A percentile compares a stretch with the other conserved stretches of the same genome.
Evolutionary conservation across 768 basidiomycete species (phyloP).

Genomic region (Mycena vitilis): DNA sequence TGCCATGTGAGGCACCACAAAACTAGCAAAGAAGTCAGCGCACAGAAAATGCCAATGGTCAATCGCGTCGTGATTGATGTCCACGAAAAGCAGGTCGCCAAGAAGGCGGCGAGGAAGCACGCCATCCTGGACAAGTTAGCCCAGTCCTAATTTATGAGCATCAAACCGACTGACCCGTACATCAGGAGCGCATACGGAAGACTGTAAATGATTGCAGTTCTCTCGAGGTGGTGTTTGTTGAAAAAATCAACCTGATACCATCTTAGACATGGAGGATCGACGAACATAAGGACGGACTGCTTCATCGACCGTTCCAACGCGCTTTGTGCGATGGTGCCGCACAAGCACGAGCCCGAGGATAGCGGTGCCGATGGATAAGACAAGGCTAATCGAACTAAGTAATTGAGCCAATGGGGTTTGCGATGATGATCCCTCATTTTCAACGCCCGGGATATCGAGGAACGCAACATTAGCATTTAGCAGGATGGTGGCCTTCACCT

Average conservation of each 20-base stretch:
- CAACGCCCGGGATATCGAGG: conserved; percentile 57
- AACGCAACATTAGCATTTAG: conserved; percentile 62
- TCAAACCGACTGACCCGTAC: conserved; percentile 48
- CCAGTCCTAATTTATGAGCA: not conserved
- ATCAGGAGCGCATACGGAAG: conserved; percentile 54
- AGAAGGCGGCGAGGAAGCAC: conserved; percentile 48
- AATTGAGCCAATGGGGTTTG: conserved; percentile 46
- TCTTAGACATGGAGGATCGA: not conserved
- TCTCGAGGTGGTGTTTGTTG: conserved; percentile 41
- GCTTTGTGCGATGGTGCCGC: conserved; percentile 52
- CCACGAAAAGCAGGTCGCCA: conserved; percentile 42
- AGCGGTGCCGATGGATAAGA: conserved; percentile 55
- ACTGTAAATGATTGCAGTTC: conserved; percentile 53
- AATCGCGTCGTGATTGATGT: conserved; percentile 42
- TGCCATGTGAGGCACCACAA: conserved; percentile 42
- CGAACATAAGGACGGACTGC: conserved; percentile 47
- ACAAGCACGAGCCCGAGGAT: conserved; percentile 56
- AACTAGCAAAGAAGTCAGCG: conserved; percentile 39
- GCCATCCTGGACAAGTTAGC: conserved; percentile 42
- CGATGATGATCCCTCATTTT: conserved; percentile 30
- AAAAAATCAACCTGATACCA: conserved; percentile 41
- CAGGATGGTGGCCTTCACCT: conserved; percentile 58
- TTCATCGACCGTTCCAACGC: conserved; percentile 43
- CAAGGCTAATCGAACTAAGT: conserved; percentile 56
- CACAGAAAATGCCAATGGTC: conserved; percentile 41